Conservation (phyloP, 1,284 basidiomycete species). For the Austroboletus niveus region DNA sequence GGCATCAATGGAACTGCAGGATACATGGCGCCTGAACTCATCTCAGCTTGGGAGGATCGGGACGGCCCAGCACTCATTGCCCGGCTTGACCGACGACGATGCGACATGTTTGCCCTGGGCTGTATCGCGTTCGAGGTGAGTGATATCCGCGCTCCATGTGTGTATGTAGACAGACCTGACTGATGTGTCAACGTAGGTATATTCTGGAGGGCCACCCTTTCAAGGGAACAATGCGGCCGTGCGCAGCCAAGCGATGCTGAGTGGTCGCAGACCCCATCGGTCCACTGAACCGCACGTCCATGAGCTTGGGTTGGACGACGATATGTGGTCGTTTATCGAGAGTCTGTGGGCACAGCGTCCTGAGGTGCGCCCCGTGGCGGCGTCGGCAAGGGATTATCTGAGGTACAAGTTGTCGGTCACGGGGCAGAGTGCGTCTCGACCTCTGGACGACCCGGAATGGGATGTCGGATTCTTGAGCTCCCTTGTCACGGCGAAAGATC, state of each 20-base stretch:
- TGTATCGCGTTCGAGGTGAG: conserved; percentile 30
- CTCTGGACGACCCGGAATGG: conserved; percentile 22
- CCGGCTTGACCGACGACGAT: conserved; percentile 22
- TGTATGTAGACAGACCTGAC: not conserved
- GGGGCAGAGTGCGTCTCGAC: not conserved
- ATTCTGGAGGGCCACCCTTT: conserved; percentile 20
- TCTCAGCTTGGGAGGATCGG: conserved; percentile 9
- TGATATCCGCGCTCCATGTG: not conserved
- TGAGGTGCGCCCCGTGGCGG: conserved; percentile 24
- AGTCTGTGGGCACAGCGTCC: conserved; percentile 26
- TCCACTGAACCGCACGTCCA: conserved; percentile 8
- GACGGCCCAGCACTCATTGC: conserved; percentile 15
- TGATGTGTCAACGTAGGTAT: conserved; percentile 9
- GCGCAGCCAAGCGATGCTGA: conserved; percentile 14
- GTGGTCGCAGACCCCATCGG: conserved; percentile 16
- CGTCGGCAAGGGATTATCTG: conserved; percentile 21
- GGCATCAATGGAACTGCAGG: conserved; percentile 21
- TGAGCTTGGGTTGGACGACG: conserved; percentile 25
- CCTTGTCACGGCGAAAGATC: conserved; percentile 5
- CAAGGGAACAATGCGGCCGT: conserved; percentile 11
- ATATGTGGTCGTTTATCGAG: conserved; percentile 27
- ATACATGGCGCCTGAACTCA: conserved; percentile 30
- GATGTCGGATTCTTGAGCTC: conserved; percentile 21
- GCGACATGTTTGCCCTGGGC: conserved; percentile 32
- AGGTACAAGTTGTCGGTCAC: conserved; percentile 12